These are phyloP conservation scores for Lepiota brunneoincarnata DNA, from an alignment of 768 basidiomycete genomes.

Conservation along the genomic window DNA sequence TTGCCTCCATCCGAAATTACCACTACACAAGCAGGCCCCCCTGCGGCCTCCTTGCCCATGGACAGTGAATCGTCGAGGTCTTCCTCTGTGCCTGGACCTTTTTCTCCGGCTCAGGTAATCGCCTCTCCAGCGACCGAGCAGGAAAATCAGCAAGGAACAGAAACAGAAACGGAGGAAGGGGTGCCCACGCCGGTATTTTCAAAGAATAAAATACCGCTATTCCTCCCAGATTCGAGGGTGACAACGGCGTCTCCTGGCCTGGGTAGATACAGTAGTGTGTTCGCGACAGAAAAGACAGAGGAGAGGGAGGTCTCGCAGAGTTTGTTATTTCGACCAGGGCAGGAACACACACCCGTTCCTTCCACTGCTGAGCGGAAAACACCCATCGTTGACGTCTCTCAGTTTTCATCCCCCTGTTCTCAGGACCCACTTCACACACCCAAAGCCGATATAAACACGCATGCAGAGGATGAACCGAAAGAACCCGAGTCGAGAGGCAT, in stretches of 20 bases:
- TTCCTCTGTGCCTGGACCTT: too few relatives aligned
- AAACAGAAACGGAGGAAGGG: neutral
- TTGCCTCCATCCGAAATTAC: too few relatives aligned
- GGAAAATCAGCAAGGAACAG: neutral
- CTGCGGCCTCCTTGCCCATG: too few relatives aligned
- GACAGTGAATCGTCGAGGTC: too few relatives aligned
- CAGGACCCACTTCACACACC: neutral
- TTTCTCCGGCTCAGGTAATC: too few relatives aligned
- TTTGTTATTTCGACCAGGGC: neutral
- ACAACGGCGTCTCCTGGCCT: too few relatives aligned
- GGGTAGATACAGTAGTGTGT: too few relatives aligned
- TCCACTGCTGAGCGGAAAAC: neutral
- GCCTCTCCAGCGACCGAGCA: too few relatives aligned
- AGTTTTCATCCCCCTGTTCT: neutral
- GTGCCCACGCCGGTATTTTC: neutral
- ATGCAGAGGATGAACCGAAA: neutral
- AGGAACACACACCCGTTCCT: neutral
- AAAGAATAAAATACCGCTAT: neutral
- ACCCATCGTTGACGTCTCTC: conserved; percentile 6
- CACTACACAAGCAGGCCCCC: too few relatives aligned
- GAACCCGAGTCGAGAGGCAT: neutral
- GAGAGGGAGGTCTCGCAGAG: neutral
- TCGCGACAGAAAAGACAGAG: neutral
- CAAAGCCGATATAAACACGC: too few relatives aligned
- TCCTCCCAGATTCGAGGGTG: neutral